These are phyloP conservation scores for Dalbergia cultrata DNA, from an alignment of 306 rosid genomes.

Conservation along the genomic window DNA sequence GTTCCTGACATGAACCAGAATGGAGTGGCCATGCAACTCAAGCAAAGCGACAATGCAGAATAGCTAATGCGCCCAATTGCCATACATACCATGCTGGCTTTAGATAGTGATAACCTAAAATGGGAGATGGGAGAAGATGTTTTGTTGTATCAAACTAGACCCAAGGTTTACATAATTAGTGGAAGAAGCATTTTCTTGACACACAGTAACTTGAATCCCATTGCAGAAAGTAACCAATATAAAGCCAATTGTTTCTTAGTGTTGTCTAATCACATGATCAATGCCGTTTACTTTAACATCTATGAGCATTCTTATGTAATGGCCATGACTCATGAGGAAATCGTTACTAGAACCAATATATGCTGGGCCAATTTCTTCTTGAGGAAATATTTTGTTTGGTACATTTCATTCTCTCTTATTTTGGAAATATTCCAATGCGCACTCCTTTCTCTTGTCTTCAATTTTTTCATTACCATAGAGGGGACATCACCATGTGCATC, in stretches of 20 bases:
- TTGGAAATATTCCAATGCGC: constrained; percentile 54
- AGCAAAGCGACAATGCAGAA: background rate
- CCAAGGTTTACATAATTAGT: constrained; percentile 53
- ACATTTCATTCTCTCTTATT: constrained; percentile 3
- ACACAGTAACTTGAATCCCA: constrained; percentile 27
- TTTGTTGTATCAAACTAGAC: background rate
- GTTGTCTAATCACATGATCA: constrained; percentile 77
- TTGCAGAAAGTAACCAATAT: constrained; percentile 2
- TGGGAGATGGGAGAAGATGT: background rate
- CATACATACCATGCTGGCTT: too few relatives aligned
- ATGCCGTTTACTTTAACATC: constrained; percentile 33
- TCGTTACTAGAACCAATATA: constrained; percentile 35
- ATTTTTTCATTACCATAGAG: constrained; percentile 37
- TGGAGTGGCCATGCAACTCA: constrained; percentile 5
- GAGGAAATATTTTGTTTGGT: constrained; percentile 49
- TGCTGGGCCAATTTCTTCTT: constrained; percentile 38
- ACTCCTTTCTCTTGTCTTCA: constrained; percentile 33
- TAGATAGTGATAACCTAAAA: background rate
- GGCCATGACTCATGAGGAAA: constrained; percentile 25
- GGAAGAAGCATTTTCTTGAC: constrained; percentile 61
- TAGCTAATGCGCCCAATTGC: too few relatives aligned
- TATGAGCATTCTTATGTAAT: constrained; percentile 36
- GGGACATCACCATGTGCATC: constrained; percentile 66
- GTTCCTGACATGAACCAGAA: background rate
- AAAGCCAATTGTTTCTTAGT: constrained; percentile 52